phyloP scores from a whole-genome alignment of 441 rosid genomes.

The Melastoma candidum region DNA sequence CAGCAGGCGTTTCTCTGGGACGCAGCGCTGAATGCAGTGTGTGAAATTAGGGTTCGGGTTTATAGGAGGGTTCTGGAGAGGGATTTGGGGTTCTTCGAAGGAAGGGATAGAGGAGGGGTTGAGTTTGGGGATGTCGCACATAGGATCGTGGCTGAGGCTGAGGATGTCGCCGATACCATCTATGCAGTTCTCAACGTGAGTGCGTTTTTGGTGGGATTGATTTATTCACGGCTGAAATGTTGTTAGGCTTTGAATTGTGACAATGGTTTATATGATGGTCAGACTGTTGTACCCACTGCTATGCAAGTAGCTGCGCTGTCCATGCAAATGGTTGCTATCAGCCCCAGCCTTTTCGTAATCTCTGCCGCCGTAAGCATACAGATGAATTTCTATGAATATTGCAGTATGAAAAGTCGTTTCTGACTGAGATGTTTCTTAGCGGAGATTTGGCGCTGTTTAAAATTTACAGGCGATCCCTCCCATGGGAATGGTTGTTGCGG shows the following conservation, averaged over 20 bases:
- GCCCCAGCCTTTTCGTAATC: slow-evolving; percentile 62
- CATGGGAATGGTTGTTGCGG: slow-evolving; percentile 48
- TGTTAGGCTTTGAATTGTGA: neutral
- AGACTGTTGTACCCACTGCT: slow-evolving; percentile 73
- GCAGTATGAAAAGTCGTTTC: neutral
- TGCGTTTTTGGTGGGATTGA: slow-evolving; percentile 1
- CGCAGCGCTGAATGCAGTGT: slow-evolving; percentile 53
- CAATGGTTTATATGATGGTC: slow-evolving; percentile 12
- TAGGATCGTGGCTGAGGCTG: slow-evolving; percentile 72
- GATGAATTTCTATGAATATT: neutral
- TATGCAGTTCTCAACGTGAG: slow-evolving; percentile 78
- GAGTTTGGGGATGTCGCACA: slow-evolving; percentile 73
- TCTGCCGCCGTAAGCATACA: slow-evolving; percentile 35
- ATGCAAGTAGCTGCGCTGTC: slow-evolving; percentile 76
- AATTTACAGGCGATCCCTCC: slow-evolving; percentile 59
- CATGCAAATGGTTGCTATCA: slow-evolving; percentile 65
- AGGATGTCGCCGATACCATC: slow-evolving; percentile 65
- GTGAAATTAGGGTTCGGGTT: slow-evolving; percentile 46
- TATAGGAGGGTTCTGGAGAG: slow-evolving; percentile 53
- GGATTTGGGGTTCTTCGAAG: slow-evolving; percentile 74
- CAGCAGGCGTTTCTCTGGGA: slow-evolving; percentile 84
- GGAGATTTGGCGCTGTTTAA: slow-evolving; percentile 6
- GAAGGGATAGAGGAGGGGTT: slow-evolving; percentile 32
- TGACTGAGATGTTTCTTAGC: neutral
- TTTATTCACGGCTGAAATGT: too few species aligned